A percentile compares a stretch with the other conserved stretches of the same genome.
Evolutionary conservation across 2,329 filamentous ascomycete species (phyloP).

Genomic region (Aureobasidium namibiae): DNA sequence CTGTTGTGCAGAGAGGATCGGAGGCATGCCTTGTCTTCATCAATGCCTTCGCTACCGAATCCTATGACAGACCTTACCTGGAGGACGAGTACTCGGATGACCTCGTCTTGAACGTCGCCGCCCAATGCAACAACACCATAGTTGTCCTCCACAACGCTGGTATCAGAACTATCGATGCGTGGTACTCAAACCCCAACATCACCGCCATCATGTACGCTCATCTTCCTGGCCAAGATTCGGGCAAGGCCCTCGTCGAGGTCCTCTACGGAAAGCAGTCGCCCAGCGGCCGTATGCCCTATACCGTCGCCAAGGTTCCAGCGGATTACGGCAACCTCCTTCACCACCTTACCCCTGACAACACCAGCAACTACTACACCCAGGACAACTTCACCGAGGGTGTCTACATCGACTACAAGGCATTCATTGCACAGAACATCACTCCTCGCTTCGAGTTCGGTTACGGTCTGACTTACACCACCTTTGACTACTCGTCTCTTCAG

Average conservation of each 20-base stretch:
- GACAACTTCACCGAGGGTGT: constrained; percentile 27
- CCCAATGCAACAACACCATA: constrained; percentile 53
- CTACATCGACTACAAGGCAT: constrained; percentile 31
- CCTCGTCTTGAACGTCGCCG: constrained; percentile 50
- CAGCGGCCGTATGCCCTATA: constrained; percentile 55
- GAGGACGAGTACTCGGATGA: constrained; percentile 41
- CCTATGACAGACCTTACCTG: constrained; percentile 29
- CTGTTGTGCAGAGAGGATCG: constrained; percentile 38
- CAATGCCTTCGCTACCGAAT: constrained; percentile 42
- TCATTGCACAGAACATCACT: constrained; percentile 23
- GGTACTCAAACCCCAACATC: constrained; percentile 55
- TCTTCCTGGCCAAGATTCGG: constrained; percentile 56
- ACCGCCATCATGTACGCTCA: constrained; percentile 58
- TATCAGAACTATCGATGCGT: constrained; percentile 51
- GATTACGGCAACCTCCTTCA: constrained; percentile 46
- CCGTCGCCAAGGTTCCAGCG: constrained; percentile 46
- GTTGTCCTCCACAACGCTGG: constrained; percentile 60
- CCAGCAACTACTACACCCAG: constrained; percentile 15
- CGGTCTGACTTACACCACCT: constrained; percentile 30
- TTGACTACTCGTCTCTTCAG: constrained; percentile 26
- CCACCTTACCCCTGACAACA: constrained; percentile 16
- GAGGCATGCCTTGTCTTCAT: constrained; percentile 48
- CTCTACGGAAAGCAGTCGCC: constrained; percentile 51
- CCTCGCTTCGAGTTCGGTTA: constrained; percentile 30
- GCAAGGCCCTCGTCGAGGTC: constrained; percentile 46